Evolutionary conservation across 805 yeast genomes (phyloP).

Genomic region (Yamadazyma sp.): DNA sequence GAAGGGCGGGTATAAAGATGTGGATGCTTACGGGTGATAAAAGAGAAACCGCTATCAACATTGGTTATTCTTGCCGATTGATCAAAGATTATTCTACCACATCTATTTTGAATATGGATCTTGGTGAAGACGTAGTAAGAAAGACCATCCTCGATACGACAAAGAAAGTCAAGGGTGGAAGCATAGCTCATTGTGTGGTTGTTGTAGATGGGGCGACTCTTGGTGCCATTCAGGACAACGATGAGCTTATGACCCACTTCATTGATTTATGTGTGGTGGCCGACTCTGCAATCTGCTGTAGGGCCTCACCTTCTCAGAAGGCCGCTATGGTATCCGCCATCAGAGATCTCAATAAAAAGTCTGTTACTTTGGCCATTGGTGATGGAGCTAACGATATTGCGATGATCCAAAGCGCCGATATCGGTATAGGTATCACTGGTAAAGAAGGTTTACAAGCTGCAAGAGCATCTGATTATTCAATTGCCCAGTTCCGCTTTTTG

Average conservation of each 20-base stretch:
- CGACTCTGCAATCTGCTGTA: conserved; percentile 90
- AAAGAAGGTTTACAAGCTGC: conserved; percentile 98
- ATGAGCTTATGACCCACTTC: conserved; percentile 69
- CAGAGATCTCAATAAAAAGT: conserved; percentile 60
- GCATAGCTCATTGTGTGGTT: conserved; percentile 90
- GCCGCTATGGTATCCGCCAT: conserved; percentile 84
- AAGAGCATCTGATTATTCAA: conserved; percentile 88
- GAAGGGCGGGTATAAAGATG: conserved; percentile 89
- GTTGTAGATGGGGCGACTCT: conserved; percentile 95
- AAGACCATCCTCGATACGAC: conserved; percentile 74
- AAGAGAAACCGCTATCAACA: conserved; percentile 95
- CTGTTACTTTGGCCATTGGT: conserved; percentile 93
- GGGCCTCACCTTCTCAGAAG: conserved; percentile 97
- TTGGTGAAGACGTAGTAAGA: conserved; percentile 54
- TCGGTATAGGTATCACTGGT: conserved; percentile 97
- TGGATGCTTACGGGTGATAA: conserved; percentile 99
- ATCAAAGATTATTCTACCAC: conserved; percentile 93
- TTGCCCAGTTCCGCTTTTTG: conserved; percentile 89
- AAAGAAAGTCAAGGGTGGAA: conserved; percentile 67
- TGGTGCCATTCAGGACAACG: conserved; percentile 67
- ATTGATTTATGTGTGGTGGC: conserved; percentile 82
- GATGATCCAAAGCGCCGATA: conserved; percentile 98
- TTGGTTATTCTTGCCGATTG: conserved; percentile 90
- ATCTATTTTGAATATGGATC: conserved; percentile 57
- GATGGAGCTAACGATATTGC: conserved; percentile 99